Base-by-base conservation (phyloP, 345 rosid genomes). In the Clarkia xantiana region DNA sequence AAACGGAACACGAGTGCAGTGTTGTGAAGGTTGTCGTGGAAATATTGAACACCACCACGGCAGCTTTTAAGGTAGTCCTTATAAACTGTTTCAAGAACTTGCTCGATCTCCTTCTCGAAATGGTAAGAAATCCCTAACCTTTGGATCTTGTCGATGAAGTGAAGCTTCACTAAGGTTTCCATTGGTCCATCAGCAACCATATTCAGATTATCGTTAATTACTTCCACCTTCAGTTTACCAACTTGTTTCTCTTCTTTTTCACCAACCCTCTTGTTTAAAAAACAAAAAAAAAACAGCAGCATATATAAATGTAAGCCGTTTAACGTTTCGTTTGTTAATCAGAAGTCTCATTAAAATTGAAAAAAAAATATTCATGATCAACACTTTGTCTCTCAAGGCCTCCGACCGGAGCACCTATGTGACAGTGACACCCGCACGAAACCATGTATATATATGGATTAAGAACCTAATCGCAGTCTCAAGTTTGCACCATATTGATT, bases 71-170 rank as follows among this genome's bases (percentile, higher is more conserved):
- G n/a, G n/a, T n/a, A 15, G 15, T 39, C 6, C 12, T 2, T 16
- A 20, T n/a, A 17, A 23, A 40, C 46, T 40, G 2, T 41, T 40
- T n/a, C n/a, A 36, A 17, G 11, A 14, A 49, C 41, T 40, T 22
- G 48, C 15, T 49, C 52, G 14, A 50, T 18, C 54, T 50, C 76
- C 1, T 7, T 11, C 34, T 71, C 59, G 18, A 81, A 81, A 67
- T 69, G 82, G 38, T 78, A 74, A 10, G 64, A 49, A 14, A 78
- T 20, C 1, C 84, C 84, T n/a, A 71, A 38, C 4, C 70, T 67
- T 38, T 71, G 70, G 36, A 75, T 40, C 9, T 55, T 51, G 58
- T 71, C 72, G 5, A 75, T 51, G 57, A 63, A 47, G 25, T n/a
- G n/a, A n/a, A n/a, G n/a, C n/a, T 60, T 45, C 3, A 75, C 43